Evolutionary conservation across 805 yeast genomes (phyloP).

Genomic region (Isabelozyma heimii): DNA sequence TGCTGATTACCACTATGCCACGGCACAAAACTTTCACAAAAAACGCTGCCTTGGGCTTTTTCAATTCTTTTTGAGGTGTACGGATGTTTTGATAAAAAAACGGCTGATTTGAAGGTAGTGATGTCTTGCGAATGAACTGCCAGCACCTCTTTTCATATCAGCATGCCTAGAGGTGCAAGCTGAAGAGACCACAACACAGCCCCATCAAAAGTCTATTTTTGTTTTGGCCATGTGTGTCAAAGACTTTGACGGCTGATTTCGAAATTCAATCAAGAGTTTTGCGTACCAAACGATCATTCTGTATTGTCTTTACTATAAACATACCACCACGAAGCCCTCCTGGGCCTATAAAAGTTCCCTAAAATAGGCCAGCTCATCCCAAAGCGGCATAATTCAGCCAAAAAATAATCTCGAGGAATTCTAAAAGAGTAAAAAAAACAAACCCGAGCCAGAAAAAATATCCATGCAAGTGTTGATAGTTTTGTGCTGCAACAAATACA

Average conservation of each 20-base stretch:
- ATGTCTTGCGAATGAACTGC: no score
- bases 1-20: constrained; percentile 1
- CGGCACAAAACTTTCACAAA: not conserved
- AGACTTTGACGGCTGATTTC: not conserved
- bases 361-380: not conserved
- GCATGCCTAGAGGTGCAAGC: not conserved
- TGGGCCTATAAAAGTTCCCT: not conserved
- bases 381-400: not conserved
- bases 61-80: no score
- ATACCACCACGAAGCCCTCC: not conserved
- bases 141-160: no score
- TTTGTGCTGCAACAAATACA: no score
- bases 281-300: not conserved
- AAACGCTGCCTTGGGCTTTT: not conserved
- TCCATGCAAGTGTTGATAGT: no score
- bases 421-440: not conserved
- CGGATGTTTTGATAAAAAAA: no score
- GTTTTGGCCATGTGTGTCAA: not conserved
- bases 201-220: not conserved
- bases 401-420: not conserved
- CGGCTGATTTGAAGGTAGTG: no score
- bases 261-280: not conserved
- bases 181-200: not conserved
- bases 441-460: not conserved
- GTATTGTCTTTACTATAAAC: no score